Conservation (phyloP, 208 protist species). For the Trypanosoma scelopori region DNA sequence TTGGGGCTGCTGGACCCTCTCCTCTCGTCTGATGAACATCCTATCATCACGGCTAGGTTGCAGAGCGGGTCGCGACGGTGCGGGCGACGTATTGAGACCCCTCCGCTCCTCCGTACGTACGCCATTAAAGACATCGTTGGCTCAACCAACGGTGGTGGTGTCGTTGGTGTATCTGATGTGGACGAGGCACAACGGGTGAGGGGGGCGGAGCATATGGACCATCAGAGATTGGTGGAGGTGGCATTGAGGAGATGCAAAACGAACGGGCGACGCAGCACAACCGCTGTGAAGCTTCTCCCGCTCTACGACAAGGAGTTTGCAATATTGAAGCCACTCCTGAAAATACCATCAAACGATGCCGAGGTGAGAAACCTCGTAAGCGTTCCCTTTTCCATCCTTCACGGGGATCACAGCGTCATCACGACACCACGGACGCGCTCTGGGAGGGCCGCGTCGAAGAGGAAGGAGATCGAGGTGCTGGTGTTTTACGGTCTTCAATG, state of each 20-base stretch:
- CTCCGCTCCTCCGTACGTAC: slow-evolving; percentile 16
- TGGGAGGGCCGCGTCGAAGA: slow-evolving; percentile 4
- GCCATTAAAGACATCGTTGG: neutral
- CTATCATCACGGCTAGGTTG: neutral
- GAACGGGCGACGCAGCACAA: slow-evolving; percentile 52
- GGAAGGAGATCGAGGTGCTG: slow-evolving; percentile 23
- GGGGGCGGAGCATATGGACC: slow-evolving; percentile 22
- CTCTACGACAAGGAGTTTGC: slow-evolving; percentile 77
- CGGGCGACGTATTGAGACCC: neutral
- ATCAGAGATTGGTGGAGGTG: slow-evolving; percentile 22
- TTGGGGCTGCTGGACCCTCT: slow-evolving; percentile 44
- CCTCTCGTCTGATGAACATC: neutral
- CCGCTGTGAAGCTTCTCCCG: slow-evolving; percentile 73
- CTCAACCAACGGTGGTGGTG: neutral
- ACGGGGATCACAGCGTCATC: slow-evolving; percentile 22
- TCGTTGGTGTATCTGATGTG: neutral
- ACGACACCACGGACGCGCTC: slow-evolving; percentile 28
- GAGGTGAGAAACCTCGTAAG: slow-evolving; percentile 55
- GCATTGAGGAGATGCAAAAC: slow-evolving; percentile 32
- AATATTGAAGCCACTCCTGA: slow-evolving; percentile 76
- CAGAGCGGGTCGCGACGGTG: neutral
- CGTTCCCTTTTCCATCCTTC: slow-evolving; percentile 36
- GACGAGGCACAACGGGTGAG: neutral
- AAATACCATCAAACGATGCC: slow-evolving; percentile 69
- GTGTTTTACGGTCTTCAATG: slow-evolving; percentile 86